A percentile compares a stretch with the other conserved stretches of the same genome.
Evolutionary conservation across 179 eudicot genomes (phyloP).

Genomic region (Vitellaria paradoxa): DNA sequence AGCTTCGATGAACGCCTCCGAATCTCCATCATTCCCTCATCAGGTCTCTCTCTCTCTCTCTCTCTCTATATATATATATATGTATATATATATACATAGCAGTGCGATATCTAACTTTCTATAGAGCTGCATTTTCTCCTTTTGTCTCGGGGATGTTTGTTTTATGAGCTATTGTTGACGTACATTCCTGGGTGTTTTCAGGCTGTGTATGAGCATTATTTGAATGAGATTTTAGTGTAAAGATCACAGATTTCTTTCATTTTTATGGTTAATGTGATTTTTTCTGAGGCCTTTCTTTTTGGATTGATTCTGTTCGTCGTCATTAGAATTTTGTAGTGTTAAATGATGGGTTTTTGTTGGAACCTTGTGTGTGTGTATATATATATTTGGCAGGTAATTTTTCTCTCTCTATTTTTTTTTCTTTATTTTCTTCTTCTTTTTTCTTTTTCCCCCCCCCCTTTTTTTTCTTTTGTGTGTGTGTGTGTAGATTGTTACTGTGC

Average conservation of each 20-base stretch:
- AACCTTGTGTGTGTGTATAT: too few relatives aligned
- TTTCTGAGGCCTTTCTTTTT: too few relatives aligned
- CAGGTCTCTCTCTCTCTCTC: too few relatives aligned
- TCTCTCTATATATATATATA: neutral
- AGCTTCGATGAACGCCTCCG: constrained; percentile 1
- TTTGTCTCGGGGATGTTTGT: too few relatives aligned
- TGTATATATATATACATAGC: too few relatives aligned
- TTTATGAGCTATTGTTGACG: neutral
- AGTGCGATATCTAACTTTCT: neutral
- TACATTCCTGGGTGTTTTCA: neutral
- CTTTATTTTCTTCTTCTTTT: neutral
- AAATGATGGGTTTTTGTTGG: too few relatives aligned
- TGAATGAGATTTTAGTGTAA: neutral
- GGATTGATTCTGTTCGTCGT: too few relatives aligned
- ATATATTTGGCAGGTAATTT: neutral
- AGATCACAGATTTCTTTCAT: neutral
- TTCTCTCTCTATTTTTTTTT: neutral
- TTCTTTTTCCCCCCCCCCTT: too few relatives aligned
- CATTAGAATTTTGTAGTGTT: too few relatives aligned
- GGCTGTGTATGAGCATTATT: neutral
- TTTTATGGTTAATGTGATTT: too few relatives aligned
- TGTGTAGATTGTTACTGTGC: neutral
- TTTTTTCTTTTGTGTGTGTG: too few relatives aligned
- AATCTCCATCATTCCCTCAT: neutral
- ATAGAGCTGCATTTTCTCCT: neutral